Evolutionary conservation across 2,329 filamentous ascomycete species (phyloP), one percentile per base, ranked within the genome.

Genomic region (Alternaria metachromatica): DNA sequence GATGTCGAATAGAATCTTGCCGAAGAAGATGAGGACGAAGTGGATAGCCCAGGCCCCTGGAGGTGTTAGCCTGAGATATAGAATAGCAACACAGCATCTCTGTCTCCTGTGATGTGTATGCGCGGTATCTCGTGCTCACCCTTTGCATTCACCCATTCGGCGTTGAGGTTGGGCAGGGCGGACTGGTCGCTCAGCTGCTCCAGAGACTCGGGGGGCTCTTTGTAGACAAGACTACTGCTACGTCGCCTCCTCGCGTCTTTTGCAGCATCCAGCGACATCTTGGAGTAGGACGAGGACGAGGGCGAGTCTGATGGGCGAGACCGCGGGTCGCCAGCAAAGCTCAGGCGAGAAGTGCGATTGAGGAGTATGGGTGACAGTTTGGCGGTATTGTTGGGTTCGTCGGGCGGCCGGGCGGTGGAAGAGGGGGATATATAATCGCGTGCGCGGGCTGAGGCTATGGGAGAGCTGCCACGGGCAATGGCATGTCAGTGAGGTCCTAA

Each of bases 71-170:
- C 13, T 37, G 20, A 13, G 28, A 41, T 20, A 41, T 6, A 23
- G 8, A 37, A 15, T 15, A 51, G 18, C 58, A 41, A 25, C 18
- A 15, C 20, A 9, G 26, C 9, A 11, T 28, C 37, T 21, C 23
- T 21, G 6, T 21, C 23, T 37, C 11, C 3, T 20, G 18, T n/a
- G 13, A 48, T 30, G 15, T 51, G 48, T n/a, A 33, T 51, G 15
- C 33, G 54, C 12, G n/a, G 23, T 37, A 53, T 12, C 33, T 37
- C 33, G 25, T 5, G 54, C 56, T 57, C 63, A 98, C 96, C 96
- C 89, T 99, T 99, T 76, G 94, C 93, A 82, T 98, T 98, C 72
- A 97, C 96, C 96, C 96, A 99, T 84, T 97, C 93, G 72, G 96
- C 94, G 82, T 99, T 99, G 78, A 97, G 84, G 78, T 99, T 99